Evolutionary conservation across 768 basidiomycete genomes (phyloP), one percentile per base, ranked within the genome.

Genomic region (Stropharia rugosoannulata): DNA sequence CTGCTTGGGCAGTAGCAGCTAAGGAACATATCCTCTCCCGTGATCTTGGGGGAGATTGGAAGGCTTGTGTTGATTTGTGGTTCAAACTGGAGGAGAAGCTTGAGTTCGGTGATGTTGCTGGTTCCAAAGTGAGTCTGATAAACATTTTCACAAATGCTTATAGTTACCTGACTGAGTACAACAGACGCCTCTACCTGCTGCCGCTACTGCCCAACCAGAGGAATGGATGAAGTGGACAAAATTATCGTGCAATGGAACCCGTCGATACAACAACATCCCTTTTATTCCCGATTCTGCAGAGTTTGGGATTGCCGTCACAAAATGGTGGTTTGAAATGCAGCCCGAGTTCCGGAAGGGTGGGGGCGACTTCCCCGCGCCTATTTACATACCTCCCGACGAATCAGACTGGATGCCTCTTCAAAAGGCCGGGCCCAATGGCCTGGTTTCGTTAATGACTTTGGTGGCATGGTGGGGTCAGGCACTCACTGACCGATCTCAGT

Each of bases 311-410:
- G 53, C 59, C 1, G 15, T 61, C 5, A 3, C 12, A 11, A 51
- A 43, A n/a, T 61, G 59, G 59, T 61, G 59, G 59, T 22, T 36
- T 32, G 46, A 12, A 8, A 49, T 61, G 10, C 59, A 61, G 38
- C 59, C 59, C 1, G 6, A 36, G 3, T 54, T 54, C 35, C 59
- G 56, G 1, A 41, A 40, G 32, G 19, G 47, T 13, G 19, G 18
- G 1, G 25, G 10, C 0, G 45, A 35, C 7, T 38, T 43, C 1
- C 59, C 56, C 4, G 6, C 18, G 4, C 25, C 56, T 16, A 29
- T 51, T 4, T 58, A 50, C 29, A 16, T 6, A 8, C n/a, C 45
- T 13, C 43, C 42, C 5, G 25, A 22, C 7, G 44, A 47, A 13
- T 12, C 41, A 19, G 41, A 16, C 16, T 61, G 60, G 60, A 46